Evolutionary conservation across 2,329 filamentous ascomycete genomes (phyloP).

Genomic region (Exophiala phaeomuriformis): DNA sequence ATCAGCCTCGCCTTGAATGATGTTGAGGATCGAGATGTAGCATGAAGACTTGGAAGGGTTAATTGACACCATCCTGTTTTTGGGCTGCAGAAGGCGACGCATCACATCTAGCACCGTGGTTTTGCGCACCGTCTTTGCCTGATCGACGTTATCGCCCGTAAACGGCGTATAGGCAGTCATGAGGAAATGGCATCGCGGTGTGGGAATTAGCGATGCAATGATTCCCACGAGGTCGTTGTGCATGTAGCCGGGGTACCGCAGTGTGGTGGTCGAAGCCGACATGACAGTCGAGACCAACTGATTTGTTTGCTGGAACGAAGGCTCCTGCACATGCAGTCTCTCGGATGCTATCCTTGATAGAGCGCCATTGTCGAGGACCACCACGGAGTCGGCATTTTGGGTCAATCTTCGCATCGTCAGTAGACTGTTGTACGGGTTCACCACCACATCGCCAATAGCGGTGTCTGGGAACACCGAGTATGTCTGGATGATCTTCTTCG

Average conservation of each 20-base stretch:
- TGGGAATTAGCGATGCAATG: slow-evolving; percentile 89
- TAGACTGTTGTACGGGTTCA: slow-evolving; percentile 96
- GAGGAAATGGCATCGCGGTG: slow-evolving; percentile 92
- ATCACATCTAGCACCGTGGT: slow-evolving; percentile 98
- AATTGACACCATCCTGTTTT: slow-evolving; percentile 98
- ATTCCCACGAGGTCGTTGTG: slow-evolving; percentile 98
- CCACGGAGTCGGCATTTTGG: slow-evolving; percentile 91
- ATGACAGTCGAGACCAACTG: slow-evolving; percentile 96
- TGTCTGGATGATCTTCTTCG: slow-evolving; percentile 98
- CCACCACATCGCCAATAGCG: slow-evolving; percentile 82
- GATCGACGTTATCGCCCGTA: slow-evolving; percentile 89
- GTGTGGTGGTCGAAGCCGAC: slow-evolving; percentile 93
- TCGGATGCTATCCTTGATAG: slow-evolving; percentile 90
- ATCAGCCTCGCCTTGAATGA: slow-evolving; percentile 97
- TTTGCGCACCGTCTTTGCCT: slow-evolving; percentile 95
- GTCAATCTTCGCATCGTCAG: slow-evolving; percentile 84
- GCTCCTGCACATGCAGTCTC: slow-evolving; percentile 86
- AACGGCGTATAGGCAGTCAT: slow-evolving; percentile 99
- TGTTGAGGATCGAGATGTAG: slow-evolving; percentile 98
- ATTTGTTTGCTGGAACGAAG: slow-evolving; percentile 95
- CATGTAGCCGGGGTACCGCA: slow-evolving; percentile 98
- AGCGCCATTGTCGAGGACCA: slow-evolving; percentile 93
- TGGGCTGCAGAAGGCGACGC: slow-evolving; percentile 88
- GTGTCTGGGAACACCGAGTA: slow-evolving; percentile 98
- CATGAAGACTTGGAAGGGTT: slow-evolving; percentile 94